Percentiles rank a stretch among this genome's conserved stretches.
Conservation (phyloP, 305 asterid genomes). For the Rubia balearica region DNA sequence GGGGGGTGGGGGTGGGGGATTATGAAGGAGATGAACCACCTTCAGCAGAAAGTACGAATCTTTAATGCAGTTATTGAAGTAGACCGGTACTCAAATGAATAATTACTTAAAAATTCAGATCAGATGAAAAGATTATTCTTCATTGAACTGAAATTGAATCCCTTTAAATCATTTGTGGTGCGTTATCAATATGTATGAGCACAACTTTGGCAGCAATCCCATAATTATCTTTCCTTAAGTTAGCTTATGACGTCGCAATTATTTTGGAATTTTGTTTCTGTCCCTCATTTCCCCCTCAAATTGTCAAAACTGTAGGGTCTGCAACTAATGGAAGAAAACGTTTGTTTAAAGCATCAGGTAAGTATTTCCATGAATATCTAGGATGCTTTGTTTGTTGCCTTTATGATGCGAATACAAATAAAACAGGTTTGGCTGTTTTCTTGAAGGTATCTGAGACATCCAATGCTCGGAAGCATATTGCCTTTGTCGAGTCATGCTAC, state of each 20-base stretch:
- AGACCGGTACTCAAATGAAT: neutral
- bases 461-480: slow-evolving; percentile 20
- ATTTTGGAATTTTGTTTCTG: neutral
- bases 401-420: neutral
- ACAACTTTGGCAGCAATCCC: neutral
- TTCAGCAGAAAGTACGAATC: slow-evolving; percentile 56
- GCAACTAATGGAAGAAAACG: slow-evolving; percentile 62
- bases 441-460: slow-evolving; percentile 43
- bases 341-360: slow-evolving; percentile 52
- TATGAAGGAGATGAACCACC: slow-evolving; percentile 52
- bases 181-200: neutral
- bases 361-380: neutral
- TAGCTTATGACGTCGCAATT: neutral
- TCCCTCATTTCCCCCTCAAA: neutral
- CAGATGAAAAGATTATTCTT: neutral
- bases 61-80: neutral
- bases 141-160: neutral
- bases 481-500: slow-evolving; percentile 19
- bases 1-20: slow-evolving; percentile 71
- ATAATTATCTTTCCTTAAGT: neutral
- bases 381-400: neutral
- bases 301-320: slow-evolving; percentile 38
- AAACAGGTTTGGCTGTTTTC: slow-evolving; percentile 2
- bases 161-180: neutral
- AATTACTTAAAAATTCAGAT: neutral